These are phyloP conservation scores for Eleusine coracana DNA, from an alignment of 176 grass and related monocot genomes.

Conservation along the genomic window DNA sequence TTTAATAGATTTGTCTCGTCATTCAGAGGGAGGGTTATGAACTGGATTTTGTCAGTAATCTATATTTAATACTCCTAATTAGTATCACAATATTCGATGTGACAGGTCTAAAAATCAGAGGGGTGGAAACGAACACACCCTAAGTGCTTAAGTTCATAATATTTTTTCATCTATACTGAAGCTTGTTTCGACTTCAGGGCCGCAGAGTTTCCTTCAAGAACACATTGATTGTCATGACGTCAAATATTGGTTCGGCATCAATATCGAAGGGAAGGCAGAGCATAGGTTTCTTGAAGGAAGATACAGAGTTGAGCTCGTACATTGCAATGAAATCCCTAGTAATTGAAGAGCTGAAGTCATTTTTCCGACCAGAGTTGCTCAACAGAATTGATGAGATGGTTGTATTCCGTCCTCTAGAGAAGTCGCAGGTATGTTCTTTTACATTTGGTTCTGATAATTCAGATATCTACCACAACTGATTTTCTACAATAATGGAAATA, in stretches of 20 bases:
- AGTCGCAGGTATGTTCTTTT: conserved; percentile 65
- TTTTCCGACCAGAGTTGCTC: conserved; percentile 95
- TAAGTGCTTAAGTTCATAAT: conserved; percentile 15
- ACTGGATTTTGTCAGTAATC: too few species aligned
- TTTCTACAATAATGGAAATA: conserved; percentile 15
- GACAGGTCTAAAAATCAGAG: too few species aligned
- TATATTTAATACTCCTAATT: too few species aligned
- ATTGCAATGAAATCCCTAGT: conserved; percentile 80
- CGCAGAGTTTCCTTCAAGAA: conserved; percentile 98
- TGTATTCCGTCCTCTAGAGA: conserved; percentile 83
- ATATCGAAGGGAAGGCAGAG: conserved; percentile 73
- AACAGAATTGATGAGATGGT: conserved; percentile 98
- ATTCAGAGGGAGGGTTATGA: too few species aligned
- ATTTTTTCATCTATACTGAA: conserved; percentile 43
- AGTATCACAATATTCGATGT: too few species aligned
- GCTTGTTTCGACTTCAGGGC: conserved; percentile 61
- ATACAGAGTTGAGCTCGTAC: conserved; percentile 67
- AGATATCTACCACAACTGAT: not conserved
- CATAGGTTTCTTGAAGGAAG: conserved; percentile 76
- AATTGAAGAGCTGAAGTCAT: conserved; percentile 80
- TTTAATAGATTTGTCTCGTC: too few species aligned
- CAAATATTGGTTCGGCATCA: conserved; percentile 86
- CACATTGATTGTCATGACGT: conserved; percentile 98
- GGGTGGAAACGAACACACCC: too few species aligned
- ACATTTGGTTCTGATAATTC: conserved; percentile 26